These are phyloP conservation scores for Rhytidhysteron rufulum DNA, from an alignment of 2,329 filamentous ascomycete species.

Conservation along the genomic window DNA sequence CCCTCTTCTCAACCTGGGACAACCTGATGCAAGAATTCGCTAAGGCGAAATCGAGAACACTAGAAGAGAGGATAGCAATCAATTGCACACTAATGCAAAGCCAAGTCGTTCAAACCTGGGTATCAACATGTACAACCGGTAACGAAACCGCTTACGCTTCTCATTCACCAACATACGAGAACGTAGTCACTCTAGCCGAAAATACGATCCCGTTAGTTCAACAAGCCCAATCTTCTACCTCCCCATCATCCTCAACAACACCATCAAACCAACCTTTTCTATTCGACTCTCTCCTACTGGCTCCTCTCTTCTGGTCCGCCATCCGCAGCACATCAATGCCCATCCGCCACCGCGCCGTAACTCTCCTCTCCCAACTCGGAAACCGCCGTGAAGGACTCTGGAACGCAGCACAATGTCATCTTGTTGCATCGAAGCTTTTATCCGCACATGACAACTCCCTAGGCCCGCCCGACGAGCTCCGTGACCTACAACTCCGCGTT, in stretches of 20 bases:
- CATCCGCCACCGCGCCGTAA: background rate
- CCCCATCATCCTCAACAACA: too few species aligned
- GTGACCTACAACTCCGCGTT: background rate
- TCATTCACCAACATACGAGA: background rate
- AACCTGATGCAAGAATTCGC: background rate
- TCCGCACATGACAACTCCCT: background rate
- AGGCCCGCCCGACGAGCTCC: background rate
- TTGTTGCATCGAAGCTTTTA: background rate
- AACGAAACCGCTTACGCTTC: background rate
- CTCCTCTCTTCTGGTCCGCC: background rate
- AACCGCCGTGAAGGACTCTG: background rate
- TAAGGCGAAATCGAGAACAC: background rate
- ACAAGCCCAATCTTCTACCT: background rate
- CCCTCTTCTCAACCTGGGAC: background rate
- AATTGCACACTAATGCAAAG: background rate
- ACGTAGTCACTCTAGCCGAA: background rate
- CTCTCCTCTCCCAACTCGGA: background rate
- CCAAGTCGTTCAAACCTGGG: background rate
- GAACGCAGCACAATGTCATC: background rate
- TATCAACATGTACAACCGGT: background rate
- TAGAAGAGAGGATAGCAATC: background rate
- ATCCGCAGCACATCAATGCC: background rate
- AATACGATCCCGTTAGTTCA: background rate
- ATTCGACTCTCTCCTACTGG: background rate
- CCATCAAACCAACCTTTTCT: too few species aligned